Conservation (phyloP, 2,329 filamentous ascomycete species). For the Pyrenochaeta sp. region DNA sequence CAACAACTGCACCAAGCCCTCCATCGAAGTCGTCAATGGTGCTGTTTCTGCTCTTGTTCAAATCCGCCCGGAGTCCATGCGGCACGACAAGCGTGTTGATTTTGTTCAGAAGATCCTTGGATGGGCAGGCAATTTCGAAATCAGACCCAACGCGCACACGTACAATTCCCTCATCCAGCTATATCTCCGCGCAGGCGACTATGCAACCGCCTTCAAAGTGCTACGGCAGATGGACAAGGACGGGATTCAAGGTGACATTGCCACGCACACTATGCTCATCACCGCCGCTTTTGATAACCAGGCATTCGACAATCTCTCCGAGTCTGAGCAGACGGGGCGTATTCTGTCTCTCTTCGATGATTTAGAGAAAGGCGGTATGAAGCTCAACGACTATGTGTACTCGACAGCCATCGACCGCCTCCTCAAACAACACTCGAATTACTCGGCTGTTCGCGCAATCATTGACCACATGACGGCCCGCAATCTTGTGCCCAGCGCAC, state of each 20-base stretch:
- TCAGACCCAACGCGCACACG: constrained; percentile 58
- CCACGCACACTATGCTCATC: constrained; percentile 78
- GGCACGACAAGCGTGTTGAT: constrained; percentile 52
- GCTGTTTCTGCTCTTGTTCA: constrained; percentile 70
- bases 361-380: constrained; percentile 66
- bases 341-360: constrained; percentile 63
- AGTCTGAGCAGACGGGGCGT: constrained; percentile 60
- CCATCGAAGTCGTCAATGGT: constrained; percentile 73
- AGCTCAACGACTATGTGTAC: constrained; percentile 70
- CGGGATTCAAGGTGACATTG: constrained; percentile 67
- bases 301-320: constrained; percentile 52
- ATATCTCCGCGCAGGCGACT: constrained; percentile 61
- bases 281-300: constrained; percentile 64
- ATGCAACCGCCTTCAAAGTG: constrained; percentile 60
- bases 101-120: constrained; percentile 50
- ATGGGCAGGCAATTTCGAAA: constrained; percentile 54
- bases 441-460: constrained; percentile 65
- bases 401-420: constrained; percentile 74
- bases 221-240: constrained; percentile 67
- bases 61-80: constrained; percentile 33
- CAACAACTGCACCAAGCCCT: constrained; percentile 64
- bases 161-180: constrained; percentile 76
- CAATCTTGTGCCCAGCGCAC: constrained; percentile 63
- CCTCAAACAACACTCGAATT: constrained; percentile 58
- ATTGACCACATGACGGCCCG: constrained; percentile 68